Evolutionary conservation across 306 rosid species (phyloP), one percentile per base, ranked within the genome.

Genomic region (Cucurbita maxima): DNA sequence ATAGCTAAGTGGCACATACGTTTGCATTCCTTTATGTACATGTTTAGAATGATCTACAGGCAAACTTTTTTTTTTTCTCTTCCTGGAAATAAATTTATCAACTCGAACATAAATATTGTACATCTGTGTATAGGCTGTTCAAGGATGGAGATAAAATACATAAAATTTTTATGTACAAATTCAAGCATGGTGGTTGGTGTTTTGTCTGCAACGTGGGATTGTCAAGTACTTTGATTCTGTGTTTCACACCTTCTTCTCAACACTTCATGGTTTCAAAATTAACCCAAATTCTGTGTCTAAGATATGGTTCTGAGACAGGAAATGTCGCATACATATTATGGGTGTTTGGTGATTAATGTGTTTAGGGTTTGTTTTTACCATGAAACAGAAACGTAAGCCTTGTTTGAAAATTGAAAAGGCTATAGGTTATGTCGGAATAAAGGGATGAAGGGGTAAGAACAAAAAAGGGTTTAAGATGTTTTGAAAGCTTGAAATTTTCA

Each of bases 391-490:
- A 40, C 52, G 4, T 50, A 7, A 14, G 82, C 58, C 74, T 43
- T 63, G 8, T 77, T 78, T 83, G 34, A 30, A 30, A 30, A 30
- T 76, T 71, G 79, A 81, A 80, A 25, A 61, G 3, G 10, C 58
- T 7, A n/a, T n/a, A 30, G 34, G 34, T 30, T 30, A 30, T 30
- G 58, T 53, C 18, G 58, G 25, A 54, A 54, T n/a, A 54, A 56
- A 19, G 60, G 34, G 60, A 3, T 20, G 58, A 54, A 54, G 18
- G n/a, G n/a, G 58, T 8, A 1, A 56, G 3, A 56, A 19, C 4
- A 19, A 56, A 56, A 56, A 56, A 54, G 8, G 11, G 25, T 22
- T 54, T n/a, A 8, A 15, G 25, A 54, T 54, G 15, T n/a, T 7
- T 54, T 54, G 58, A 54, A 54, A 18, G 2, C 34, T 30, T 30